Evolutionary conservation across 2,329 filamentous ascomycete genomes (phyloP).

Genomic region (Cladosporium velox): DNA sequence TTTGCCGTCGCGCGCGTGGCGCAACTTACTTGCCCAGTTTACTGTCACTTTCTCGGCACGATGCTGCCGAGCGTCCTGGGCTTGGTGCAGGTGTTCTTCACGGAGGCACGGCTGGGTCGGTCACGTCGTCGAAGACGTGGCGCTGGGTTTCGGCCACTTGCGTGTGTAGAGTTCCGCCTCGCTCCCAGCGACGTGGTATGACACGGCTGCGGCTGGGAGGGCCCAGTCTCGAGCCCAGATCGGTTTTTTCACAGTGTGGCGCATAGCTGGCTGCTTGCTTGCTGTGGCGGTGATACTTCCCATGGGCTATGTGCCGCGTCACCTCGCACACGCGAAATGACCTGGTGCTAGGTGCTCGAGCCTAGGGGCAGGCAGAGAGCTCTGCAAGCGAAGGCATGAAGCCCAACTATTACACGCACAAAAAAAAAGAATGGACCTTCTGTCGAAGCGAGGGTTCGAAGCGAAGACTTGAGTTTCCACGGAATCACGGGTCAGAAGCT

Average conservation of each 20-base stretch:
- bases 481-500: not conserved
- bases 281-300: not conserved
- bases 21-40: not conserved
- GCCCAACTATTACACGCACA: no score
- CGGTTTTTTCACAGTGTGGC: not conserved
- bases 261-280: not conserved
- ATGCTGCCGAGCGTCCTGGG: not conserved
- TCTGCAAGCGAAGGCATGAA: no score
- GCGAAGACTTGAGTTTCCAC: not conserved
- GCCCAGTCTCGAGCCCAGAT: not conserved
- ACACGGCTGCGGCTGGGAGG: not conserved
- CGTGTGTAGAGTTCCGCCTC: not conserved
- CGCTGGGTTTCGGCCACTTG: not conserved
- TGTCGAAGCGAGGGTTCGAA: not conserved
- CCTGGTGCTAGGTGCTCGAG: not conserved
- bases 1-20: not conserved
- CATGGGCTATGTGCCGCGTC: not conserved
- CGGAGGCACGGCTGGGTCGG: not conserved
- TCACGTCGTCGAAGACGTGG: not conserved
- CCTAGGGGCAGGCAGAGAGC: not conserved
- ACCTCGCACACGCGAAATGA: not conserved
- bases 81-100: not conserved
- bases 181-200: not conserved
- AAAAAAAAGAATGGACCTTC: not conserved
- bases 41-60: not conserved